Evolutionary conservation across 2,329 filamentous ascomycete species (phyloP), one percentile per base, ranked within the genome.

Genomic region (Cercospora sp.): DNA sequence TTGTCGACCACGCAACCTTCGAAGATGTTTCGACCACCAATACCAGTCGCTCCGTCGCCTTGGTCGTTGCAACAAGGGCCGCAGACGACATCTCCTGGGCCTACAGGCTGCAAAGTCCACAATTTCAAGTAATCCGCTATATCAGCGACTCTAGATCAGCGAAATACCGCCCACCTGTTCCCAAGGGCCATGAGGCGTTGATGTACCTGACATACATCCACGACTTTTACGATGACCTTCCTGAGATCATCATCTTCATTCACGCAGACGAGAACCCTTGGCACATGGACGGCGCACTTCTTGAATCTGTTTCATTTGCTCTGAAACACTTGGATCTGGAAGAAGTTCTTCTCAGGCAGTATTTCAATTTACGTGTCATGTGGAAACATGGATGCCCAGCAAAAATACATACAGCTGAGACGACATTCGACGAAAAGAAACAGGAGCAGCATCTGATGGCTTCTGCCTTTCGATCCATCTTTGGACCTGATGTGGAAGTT

Each of bases 181-280:
- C 67, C 60, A 72, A 72, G 63, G 72, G 69, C 12, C 64, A 69
- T 12, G 72, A 73, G 63, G 71, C 72, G 2, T 37, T 73, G 10
- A 73, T 73, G 65, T 72, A 72, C 30, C 64, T 72, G n/a, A 72
- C 72, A 5, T 73, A 72, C 32, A 40, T 73, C 3, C 57, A 68
- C 68, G 69, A 73, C 43, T 70, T 69, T 62, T 72, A 73, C 67
- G 65, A 73, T 49, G 12, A 60, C 9, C 66, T 73, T 4, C 64
- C 69, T 1, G 70, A 73, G 37, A 51, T 73, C 24, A 70, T 53
- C 37, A 71, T 73, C 57, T 72, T 73, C 49, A 45, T 70, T 1
- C 72, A 73, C 53, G 63, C 65, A 26, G 66, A 70, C 24, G 71
- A 72, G 28, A 62, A 37, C 4, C 61, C 69, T 21, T 73, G 72